Conservation (phyloP, 2,329 filamentous ascomycete genomes). For the Samsoniella hepiali region DNA sequence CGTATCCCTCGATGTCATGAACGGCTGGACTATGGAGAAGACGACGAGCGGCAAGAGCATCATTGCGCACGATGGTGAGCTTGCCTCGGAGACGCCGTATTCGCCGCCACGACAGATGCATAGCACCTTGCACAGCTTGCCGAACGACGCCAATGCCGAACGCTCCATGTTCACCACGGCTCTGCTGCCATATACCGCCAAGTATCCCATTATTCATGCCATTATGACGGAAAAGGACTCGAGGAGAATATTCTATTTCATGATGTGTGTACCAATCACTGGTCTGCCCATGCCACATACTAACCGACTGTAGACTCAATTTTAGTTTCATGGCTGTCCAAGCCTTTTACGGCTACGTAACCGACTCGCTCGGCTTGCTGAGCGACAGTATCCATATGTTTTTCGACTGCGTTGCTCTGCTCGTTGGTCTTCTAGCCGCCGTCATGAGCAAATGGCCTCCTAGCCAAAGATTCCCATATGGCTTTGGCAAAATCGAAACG, state of each 20-base stretch:
- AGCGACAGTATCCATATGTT: conserved; percentile 99
- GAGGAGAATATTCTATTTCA: conserved; percentile 94
- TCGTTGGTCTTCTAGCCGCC: conserved; percentile 84
- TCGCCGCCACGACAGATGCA: conserved; percentile 24
- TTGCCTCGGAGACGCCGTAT: conserved; percentile 29
- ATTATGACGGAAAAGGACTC: conserved; percentile 91
- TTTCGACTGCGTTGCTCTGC: conserved; percentile 91
- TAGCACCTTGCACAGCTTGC: conserved; percentile 23
- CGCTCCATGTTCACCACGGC: conserved; percentile 69
- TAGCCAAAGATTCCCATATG: conserved; percentile 85
- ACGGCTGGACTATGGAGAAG: conserved; percentile 41
- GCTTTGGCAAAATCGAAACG: conserved; percentile 95
- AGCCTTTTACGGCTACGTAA: conserved; percentile 88
- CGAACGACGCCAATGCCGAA: conserved; percentile 40
- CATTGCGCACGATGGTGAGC: conserved; percentile 32
- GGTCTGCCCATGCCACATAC: conserved; percentile 18
- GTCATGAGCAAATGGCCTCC: conserved; percentile 97
- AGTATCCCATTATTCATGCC: conserved; percentile 76
- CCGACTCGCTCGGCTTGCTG: conserved; percentile 88
- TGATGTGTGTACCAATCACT: conserved; percentile 56
- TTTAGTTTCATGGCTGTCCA: conserved; percentile 94
- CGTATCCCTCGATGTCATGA: conserved; percentile 32
- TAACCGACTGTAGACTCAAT: conserved; percentile 64
- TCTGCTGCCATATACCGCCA: conserved; percentile 65
- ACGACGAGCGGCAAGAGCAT: conserved; percentile 41